Evolutionary conservation across 2,329 filamentous ascomycete species (phyloP).

Genomic region (Drechslera avenae): DNA sequence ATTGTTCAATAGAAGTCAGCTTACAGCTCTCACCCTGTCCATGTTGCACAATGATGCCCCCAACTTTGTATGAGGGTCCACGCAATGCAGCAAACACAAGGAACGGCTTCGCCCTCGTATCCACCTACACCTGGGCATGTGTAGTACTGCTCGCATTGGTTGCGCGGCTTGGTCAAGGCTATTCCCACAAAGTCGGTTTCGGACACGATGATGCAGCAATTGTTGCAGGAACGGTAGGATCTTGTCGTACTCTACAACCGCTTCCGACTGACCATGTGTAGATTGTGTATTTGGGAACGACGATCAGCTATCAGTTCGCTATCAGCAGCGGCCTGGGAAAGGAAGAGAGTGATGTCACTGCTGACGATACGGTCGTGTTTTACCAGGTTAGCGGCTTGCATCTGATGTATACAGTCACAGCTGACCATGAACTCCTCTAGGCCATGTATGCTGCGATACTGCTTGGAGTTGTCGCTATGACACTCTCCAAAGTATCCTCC

Average conservation of each 20-base stretch:
- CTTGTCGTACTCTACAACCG: background rate
- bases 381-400: slow-evolving; percentile 18
- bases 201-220: slow-evolving; percentile 24
- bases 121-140: slow-evolving; percentile 25
- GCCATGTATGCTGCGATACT: slow-evolving; percentile 17
- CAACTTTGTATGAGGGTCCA: slow-evolving; percentile 5
- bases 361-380: slow-evolving; percentile 9
- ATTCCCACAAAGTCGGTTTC: slow-evolving; percentile 19
- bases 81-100: slow-evolving; percentile 14
- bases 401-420: background rate
- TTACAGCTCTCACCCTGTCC: background rate
- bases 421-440: slow-evolving; percentile 11
- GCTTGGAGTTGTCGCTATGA: slow-evolving; percentile 19
- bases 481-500: slow-evolving; percentile 23
- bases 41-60: background rate
- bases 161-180: slow-evolving; percentile 18
- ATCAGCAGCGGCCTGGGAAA: slow-evolving; percentile 25
- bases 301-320: slow-evolving; percentile 22
- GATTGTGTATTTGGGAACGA: slow-evolving; percentile 18
- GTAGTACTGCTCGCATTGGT: slow-evolving; percentile 17
- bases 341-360: slow-evolving; percentile 5
- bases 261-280: slow-evolving; percentile 8
- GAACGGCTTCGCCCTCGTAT: slow-evolving; percentile 23
- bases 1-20: background rate
- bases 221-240: slow-evolving; percentile 20